Conservation (phyloP, 495 filamentous ascomycete genomes). For the Melanomma pulvis-pyrius region DNA sequence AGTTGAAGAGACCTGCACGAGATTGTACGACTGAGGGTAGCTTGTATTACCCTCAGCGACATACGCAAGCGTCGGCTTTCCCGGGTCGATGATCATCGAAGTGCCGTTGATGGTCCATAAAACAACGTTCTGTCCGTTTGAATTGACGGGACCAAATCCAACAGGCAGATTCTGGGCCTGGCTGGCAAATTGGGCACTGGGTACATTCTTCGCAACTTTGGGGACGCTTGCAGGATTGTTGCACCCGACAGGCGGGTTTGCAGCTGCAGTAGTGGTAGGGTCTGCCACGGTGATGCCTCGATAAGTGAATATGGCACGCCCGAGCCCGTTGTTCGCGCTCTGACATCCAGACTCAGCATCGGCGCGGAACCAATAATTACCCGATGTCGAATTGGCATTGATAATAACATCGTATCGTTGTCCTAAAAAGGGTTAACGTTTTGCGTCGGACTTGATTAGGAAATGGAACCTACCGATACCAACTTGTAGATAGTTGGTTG, state of each 20-base stretch:
- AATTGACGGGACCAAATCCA: slow-evolving; percentile 31
- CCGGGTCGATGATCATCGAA: slow-evolving; percentile 42
- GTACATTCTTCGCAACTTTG: slow-evolving; percentile 35
- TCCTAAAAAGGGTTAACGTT: slow-evolving; percentile 14
- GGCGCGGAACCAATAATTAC: slow-evolving; percentile 48
- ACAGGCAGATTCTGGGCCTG: slow-evolving; percentile 40
- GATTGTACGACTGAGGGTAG: slow-evolving; percentile 39
- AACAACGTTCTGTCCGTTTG: slow-evolving; percentile 39
- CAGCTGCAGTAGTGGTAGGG: slow-evolving; percentile 17
- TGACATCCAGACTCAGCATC: slow-evolving; percentile 33
- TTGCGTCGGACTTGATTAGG: not conserved
- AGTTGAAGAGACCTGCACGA: slow-evolving; percentile 36
- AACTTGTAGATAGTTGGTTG: slow-evolving; percentile 20
- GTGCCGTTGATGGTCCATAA: slow-evolving; percentile 47
- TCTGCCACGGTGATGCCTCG: slow-evolving; percentile 17
- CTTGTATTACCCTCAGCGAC: slow-evolving; percentile 38
- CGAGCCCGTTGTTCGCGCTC: slow-evolving; percentile 20
- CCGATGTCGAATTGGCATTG: slow-evolving; percentile 40
- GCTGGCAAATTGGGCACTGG: slow-evolving; percentile 26
- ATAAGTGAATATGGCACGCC: slow-evolving; percentile 28
- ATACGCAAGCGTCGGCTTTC: slow-evolving; percentile 43
- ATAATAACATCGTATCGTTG: slow-evolving; percentile 49
- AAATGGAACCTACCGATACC: slow-evolving; percentile 28
- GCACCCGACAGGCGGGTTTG: slow-evolving; percentile 23
- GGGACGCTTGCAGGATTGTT: slow-evolving; percentile 13